Evolutionary conservation across 345 rosid species (phyloP).

Genomic region (Erodium maritimum): DNA sequence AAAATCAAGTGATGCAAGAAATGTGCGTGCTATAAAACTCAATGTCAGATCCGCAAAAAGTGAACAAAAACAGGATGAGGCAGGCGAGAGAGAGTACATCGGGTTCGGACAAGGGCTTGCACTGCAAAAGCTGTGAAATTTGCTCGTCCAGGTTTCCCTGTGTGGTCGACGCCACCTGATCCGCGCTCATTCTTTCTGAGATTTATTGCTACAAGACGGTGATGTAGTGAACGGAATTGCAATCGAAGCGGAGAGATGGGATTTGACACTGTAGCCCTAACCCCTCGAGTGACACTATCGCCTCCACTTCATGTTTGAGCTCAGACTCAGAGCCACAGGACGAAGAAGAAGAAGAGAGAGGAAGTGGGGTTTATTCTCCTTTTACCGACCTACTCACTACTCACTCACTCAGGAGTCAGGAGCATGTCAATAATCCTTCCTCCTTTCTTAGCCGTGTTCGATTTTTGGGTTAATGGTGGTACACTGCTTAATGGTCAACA

Average conservation of each 20-base stretch:
- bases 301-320: background rate
- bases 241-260: background rate
- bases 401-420: too few species aligned
- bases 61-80: background rate
- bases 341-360: background rate
- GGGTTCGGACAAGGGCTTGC: slow-evolving; percentile 36
- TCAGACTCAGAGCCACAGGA: background rate
- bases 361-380: background rate
- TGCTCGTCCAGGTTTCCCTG: slow-evolving; percentile 28
- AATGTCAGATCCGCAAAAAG: background rate
- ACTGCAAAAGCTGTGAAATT: slow-evolving; percentile 41
- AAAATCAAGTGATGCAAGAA: too few species aligned
- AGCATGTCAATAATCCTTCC: too few species aligned
- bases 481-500: too few species aligned
- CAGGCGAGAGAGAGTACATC: slow-evolving; percentile 10
- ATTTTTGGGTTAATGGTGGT: too few species aligned
- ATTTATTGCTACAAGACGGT: background rate
- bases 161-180: slow-evolving; percentile 4
- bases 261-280: background rate
- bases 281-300: background rate
- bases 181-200: slow-evolving; percentile 9
- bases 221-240: background rate
- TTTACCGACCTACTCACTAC: too few species aligned
- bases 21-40: too few species aligned
- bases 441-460: too few species aligned